Percentiles rank a stretch among this genome's conserved stretches.
These are phyloP conservation scores for Rosa chinensis DNA, from an alignment of 306 rosid species.

Conservation along the genomic window DNA sequence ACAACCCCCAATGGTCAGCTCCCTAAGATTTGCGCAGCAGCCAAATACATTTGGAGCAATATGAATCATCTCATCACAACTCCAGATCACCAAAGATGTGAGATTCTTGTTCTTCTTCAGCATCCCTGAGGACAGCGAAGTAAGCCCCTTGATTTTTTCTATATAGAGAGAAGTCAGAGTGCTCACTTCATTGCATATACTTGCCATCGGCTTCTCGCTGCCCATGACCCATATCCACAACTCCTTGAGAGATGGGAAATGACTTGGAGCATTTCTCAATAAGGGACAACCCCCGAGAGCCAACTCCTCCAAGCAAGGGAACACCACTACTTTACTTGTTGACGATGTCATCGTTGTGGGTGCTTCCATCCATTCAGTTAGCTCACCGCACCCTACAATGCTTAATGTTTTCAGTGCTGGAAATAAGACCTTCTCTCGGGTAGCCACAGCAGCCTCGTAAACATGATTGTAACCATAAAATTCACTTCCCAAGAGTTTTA, in stretches of 20 bases:
- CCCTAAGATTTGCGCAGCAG: no score
- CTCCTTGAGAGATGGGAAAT: background rate
- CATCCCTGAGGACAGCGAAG: no score
- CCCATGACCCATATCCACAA: background rate
- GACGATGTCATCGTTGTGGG: no score
- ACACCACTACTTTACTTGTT: background rate
- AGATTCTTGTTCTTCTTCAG: no score
- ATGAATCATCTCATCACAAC: no score
- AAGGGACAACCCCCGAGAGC: fast-evolving
- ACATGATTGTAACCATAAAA: background rate
- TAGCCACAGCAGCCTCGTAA: fast-evolving
- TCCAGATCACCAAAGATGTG: no score
- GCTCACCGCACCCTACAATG: fast-evolving
- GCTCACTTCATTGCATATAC: no score
- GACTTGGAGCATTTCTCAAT: background rate
- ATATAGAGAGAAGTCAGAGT: no score
- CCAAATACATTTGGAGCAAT: no score
- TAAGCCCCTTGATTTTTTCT: no score
- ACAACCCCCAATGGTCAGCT: background rate
- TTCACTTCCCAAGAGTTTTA: background rate
- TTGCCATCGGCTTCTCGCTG: no score
- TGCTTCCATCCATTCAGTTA: conserved; percentile 9
- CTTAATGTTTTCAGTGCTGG: background rate
- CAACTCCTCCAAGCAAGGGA: background rate
- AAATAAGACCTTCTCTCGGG: background rate